A percentile compares a stretch with the other conserved stretches of the same genome.
phyloP scores from a whole-genome alignment of 2,329 filamentous ascomycete genomes.

The Aspergillus flavus region DNA sequence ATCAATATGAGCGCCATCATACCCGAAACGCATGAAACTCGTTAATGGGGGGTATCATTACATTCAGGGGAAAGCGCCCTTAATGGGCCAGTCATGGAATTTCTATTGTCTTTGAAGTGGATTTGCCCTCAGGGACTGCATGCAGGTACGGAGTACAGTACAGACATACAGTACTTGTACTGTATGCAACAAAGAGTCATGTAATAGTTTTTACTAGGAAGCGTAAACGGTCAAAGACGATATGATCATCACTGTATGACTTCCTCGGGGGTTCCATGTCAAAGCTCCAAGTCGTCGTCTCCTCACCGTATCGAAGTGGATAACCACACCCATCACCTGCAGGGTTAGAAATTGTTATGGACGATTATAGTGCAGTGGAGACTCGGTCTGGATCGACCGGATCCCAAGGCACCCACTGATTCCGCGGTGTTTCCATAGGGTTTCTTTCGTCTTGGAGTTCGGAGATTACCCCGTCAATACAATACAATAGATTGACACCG shows the following conservation, averaged over 20 bases:
- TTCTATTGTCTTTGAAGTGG: neutral
- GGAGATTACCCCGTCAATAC: neutral
- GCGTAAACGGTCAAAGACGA: neutral
- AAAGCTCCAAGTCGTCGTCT: neutral
- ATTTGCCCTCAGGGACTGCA: neutral
- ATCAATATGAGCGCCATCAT: neutral
- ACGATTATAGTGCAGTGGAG: neutral
- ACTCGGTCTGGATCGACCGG: slow-evolving; percentile 3
- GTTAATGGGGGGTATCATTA: neutral
- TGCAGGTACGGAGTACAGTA: neutral
- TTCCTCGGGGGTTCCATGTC: neutral
- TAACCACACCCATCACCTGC: slow-evolving; percentile 1
- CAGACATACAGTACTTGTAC: neutral
- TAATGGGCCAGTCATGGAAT: neutral
- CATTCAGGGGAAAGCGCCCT: neutral
- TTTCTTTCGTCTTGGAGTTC: neutral
- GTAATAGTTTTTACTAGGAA: neutral
- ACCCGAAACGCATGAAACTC: slow-evolving; percentile 6
- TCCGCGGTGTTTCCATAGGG: neutral
- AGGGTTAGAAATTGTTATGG: neutral
- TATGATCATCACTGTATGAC: neutral
- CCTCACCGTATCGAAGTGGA: neutral
- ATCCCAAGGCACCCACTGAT: neutral
- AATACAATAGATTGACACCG: neutral
- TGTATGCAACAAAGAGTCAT: neutral